Evolutionary conservation across 2,329 filamentous ascomycete species (phyloP), one percentile per base, ranked within the genome.

Genomic region (Microdochium bolleyi): DNA sequence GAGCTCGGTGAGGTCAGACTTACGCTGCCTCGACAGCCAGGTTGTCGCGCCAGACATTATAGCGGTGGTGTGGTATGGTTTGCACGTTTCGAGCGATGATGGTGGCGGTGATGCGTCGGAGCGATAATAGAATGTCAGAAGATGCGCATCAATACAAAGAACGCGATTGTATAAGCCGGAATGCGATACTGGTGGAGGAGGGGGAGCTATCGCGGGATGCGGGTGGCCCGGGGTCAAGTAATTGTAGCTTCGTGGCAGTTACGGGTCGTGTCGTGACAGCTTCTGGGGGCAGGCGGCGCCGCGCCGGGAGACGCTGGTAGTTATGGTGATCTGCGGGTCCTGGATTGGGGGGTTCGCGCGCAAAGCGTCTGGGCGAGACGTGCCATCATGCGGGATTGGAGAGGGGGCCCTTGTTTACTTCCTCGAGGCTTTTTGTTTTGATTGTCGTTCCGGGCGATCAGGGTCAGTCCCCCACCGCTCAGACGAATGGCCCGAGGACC

Each of bases 21-120:
- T 95, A 75, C 88, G 86, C 79, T 94, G 88, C 68, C 80, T 79
- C 70, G 85, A 81, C 67, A 96, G 78, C 83, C 88, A 95, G 61
- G 83, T 82, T 65, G 86, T 83, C 60, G 72, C 73, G 61, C 73
- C 72, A 56, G 83, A 83, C 84, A 88, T 88, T 62, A 67, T 79
- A 58, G 57, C 41, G 41, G 41, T 46, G 21, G 21, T 24, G 41
- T 21, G 13, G 7, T 46, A 3, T 46, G 8, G 13, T 10, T 21
- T 7, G 9, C 7, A 22, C 5, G 41, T 19, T 19, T 10, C 8
- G 8, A 19, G 19, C 22, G 41, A 19, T 22, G n/a, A 7, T 19
- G 4, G 41, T 24, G 41, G 41, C 19, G 19, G 8, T 11, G 41
- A 22, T 46, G 7, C n/a, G 19, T 30, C 11, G 27, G 27, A 30